These are phyloP conservation scores for Trypanosoma vivax DNA, from an alignment of 208 protist species.

Conservation along the genomic window DNA sequence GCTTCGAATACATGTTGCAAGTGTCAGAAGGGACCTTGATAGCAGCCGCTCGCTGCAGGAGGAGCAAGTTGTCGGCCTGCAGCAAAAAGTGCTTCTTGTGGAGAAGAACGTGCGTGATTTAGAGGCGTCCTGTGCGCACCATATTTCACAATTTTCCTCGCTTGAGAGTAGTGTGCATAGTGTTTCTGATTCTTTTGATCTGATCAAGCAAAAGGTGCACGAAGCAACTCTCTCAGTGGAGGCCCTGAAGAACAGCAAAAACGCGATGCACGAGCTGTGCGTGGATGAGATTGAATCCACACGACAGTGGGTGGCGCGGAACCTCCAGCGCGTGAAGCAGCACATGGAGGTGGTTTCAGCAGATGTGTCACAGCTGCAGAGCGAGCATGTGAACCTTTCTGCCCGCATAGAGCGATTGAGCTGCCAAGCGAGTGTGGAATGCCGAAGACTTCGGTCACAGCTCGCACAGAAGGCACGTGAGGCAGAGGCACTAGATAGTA, in stretches of 20 bases:
- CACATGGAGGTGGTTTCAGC: conserved; percentile 41
- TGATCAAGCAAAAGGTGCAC: conserved; percentile 13
- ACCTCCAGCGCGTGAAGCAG: conserved; percentile 76
- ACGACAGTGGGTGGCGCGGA: conserved; percentile 61
- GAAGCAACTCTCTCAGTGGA: neutral
- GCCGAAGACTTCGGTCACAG: conserved; percentile 50
- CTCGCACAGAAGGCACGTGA: conserved; percentile 61
- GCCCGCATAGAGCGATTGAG: conserved; percentile 31
- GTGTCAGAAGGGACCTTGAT: conserved; percentile 1
- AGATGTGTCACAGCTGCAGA: conserved; percentile 28
- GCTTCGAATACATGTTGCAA: neutral
- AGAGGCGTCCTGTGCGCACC: conserved; percentile 16
- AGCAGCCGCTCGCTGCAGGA: neutral
- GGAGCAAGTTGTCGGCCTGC: conserved; percentile 2
- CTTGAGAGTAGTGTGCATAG: conserved; percentile 3
- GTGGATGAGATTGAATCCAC: conserved; percentile 42
- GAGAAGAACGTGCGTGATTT: conserved; percentile 13
- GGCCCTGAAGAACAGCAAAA: neutral
- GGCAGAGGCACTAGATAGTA: conserved; percentile 45
- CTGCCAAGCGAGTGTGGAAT: conserved; percentile 57
- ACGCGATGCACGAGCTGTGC: neutral
- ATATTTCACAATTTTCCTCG: conserved; percentile 1
- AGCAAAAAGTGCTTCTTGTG: conserved; percentile 8
- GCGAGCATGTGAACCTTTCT: conserved; percentile 27
- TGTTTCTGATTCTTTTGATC: conserved; percentile 3